Evolutionary conservation across 1,284 basidiomycete species (phyloP), one percentile per base, ranked within the genome.

Genomic region (Pterulicium gracile): DNA sequence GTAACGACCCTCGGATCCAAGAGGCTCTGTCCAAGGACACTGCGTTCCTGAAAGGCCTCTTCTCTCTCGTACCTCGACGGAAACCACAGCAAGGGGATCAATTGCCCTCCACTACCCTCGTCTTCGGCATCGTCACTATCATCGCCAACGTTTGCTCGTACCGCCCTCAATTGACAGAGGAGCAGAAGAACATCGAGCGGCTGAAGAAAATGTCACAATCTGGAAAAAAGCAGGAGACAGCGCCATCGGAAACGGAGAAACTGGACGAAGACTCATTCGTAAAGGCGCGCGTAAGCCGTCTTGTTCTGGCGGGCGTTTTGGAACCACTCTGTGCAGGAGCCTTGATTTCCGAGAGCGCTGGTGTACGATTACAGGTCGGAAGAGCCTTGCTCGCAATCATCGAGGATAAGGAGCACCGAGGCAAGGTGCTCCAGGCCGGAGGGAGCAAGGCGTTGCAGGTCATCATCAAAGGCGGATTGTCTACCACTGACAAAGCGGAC

Each of bases 341-440:
- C 4, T 67, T 70, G 15, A 58, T 65, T 4, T 65, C 72, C 18
- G 77, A 82, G 46, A 85, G 79, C 48, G 60, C 62, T 42, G 75
- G 76, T 7, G 67, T 81, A 12, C 69, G 75, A 36, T 49, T 67
- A 14, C 62, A 62, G 54, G 68, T 73, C 22, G 69, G 72, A 2
- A 78, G 74, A 49, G 68, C 84, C 10, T 67, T 89, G 44, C 68
- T 93, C 43, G 78, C 73, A 51, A 67, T 96, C 24, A 73, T 87
- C 10, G 85, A 90, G 54, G 83, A 88, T 54, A 79, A 80, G 54
- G 72, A 75, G 3, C 80, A 85, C 49, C 73, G 95, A 55, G 85
- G 90, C 3, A 71, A 72, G 48, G 78, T 96, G 14, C 67, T 98
- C 21, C 88, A 89, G 56, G 77, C 79, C 43, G 95, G 95, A 27